These are phyloP conservation scores for Lentinula boryana DNA, from an alignment of 768 basidiomycete species.

Conservation along the genomic window DNA sequence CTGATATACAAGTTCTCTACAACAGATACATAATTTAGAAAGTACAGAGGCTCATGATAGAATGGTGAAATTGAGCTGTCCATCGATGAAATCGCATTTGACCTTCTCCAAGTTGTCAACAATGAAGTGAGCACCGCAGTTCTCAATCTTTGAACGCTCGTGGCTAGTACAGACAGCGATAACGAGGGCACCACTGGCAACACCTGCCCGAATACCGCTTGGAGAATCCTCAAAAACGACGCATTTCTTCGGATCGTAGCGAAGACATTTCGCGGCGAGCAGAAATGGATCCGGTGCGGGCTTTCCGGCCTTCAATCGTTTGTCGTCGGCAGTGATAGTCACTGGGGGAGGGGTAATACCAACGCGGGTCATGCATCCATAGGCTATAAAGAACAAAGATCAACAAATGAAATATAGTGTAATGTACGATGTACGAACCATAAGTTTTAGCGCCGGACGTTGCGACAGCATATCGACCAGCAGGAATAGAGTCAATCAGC, in stretches of 20 bases:
- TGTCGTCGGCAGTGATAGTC: slow-evolving; percentile 74
- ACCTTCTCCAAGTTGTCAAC: slow-evolving; percentile 51
- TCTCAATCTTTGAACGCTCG: slow-evolving; percentile 45
- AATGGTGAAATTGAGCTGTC: slow-evolving; percentile 35
- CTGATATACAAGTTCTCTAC: not conserved
- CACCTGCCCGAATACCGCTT: slow-evolving; percentile 66
- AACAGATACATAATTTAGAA: too few species aligned
- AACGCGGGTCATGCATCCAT: slow-evolving; percentile 67
- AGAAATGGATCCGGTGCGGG: slow-evolving; percentile 61
- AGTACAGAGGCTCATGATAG: not conserved
- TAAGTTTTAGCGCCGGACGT: slow-evolving; percentile 73
- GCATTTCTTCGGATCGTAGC: slow-evolving; percentile 50
- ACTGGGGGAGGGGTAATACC: slow-evolving; percentile 62
- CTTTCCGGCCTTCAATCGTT: slow-evolving; percentile 61
- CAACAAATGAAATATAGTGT: not conserved
- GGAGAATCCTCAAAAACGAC: slow-evolving; percentile 83
- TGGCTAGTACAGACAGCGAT: slow-evolving; percentile 76
- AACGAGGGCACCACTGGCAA: slow-evolving; percentile 68
- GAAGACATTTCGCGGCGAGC: slow-evolving; percentile 54
- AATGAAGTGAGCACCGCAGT: slow-evolving; percentile 51
- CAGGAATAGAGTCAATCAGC: slow-evolving; percentile 61
- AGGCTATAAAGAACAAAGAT: slow-evolving; percentile 26
- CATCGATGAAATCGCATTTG: slow-evolving; percentile 29
- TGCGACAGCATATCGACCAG: slow-evolving; percentile 64
- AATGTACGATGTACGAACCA: slow-evolving; percentile 28